Evolutionary conservation across 1,139 yeast species (phyloP), one percentile per base, ranked within the genome.

Genomic region (Meyerozyma smithsonii): DNA sequence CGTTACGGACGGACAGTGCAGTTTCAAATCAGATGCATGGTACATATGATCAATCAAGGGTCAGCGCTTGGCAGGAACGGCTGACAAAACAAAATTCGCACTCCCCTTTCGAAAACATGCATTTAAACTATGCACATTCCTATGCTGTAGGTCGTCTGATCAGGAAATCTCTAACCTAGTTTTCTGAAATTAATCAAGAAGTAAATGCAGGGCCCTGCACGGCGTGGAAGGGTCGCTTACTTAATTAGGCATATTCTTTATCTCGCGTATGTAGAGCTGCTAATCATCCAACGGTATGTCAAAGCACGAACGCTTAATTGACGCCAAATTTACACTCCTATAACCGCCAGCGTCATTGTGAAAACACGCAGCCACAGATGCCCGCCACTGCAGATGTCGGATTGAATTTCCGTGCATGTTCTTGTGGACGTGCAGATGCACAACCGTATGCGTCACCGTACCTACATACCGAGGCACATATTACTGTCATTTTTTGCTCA

Each of bases 361-460:
- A n/a, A n/a, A n/a, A n/a, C n/a, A n/a, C n/a, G n/a, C n/a, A n/a
- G n/a, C n/a, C n/a, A n/a, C n/a, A n/a, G n/a, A n/a, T n/a, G n/a
- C n/a, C n/a, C n/a, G n/a, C n/a, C n/a, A n/a, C n/a, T 14, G 3
- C 32, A 4, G 8, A 15, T 5, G n/a, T 28, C 32, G 18, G 11
- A 15, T 28, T 14, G 17, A 14, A 17, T 17, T 30, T 30, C 34
- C 15, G 19, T 30, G 34, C 34, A 30, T 30, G 12, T 17, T 5
- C 20, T 7, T 11, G 12, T 30, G 5, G 8, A 30, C 34, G 34
- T 30, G 34, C 34, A 30, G 15, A 30, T 30, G 34, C 34, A 30
- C 10, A 4, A 11, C 5, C 3, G 7, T 30, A 10, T 11, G 21
- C 34, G 34, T 30, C 34, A 30, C 21, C 34, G 21, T 11, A 10